phyloP scores from a whole-genome alignment of 176 grass and related monocot genomes.

The Rhynchospora pubera region DNA sequence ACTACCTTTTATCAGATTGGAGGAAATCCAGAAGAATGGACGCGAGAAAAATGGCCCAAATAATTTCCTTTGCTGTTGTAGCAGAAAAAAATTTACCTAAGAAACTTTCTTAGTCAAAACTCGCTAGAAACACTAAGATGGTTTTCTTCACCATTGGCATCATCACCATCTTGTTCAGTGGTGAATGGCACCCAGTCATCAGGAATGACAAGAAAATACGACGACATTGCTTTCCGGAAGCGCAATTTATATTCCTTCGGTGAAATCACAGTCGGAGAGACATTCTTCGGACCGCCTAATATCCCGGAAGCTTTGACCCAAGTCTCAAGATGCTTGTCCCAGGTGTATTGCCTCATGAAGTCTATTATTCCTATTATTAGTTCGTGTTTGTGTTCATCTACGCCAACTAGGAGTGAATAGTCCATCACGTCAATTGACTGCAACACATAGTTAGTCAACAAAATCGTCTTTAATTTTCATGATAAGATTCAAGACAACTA shows the following conservation, averaged over 20 bases:
- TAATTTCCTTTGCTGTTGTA: conserved; percentile 14
- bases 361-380: conserved; percentile 92
- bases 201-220: conserved; percentile 89
- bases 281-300: conserved; percentile 88
- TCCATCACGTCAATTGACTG: conserved; percentile 98
- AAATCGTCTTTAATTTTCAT: not conserved
- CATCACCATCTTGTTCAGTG: conserved; percentile 45
- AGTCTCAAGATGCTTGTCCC: conserved; percentile 96
- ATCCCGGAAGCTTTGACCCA: conserved; percentile 98
- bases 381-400: conserved; percentile 85
- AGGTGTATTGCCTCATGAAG: conserved; percentile 98
- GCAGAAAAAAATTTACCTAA: not conserved
- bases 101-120: conserved; percentile 17
- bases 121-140: conserved; percentile 17
- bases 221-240: conserved; percentile 93
- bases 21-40: conserved; percentile 19
- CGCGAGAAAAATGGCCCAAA: not conserved
- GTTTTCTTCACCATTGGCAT: conserved; percentile 38
- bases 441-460: conserved; percentile 28
- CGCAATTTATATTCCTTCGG: conserved; percentile 94
- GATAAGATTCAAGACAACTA: not conserved
- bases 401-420: conserved; percentile 85
- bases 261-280: conserved; percentile 86
- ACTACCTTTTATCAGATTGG: not conserved
- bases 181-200: conserved; percentile 76